These are phyloP conservation scores for Calocybe gambosa DNA, from an alignment of 1,284 basidiomycete species.

Conservation along the genomic window DNA sequence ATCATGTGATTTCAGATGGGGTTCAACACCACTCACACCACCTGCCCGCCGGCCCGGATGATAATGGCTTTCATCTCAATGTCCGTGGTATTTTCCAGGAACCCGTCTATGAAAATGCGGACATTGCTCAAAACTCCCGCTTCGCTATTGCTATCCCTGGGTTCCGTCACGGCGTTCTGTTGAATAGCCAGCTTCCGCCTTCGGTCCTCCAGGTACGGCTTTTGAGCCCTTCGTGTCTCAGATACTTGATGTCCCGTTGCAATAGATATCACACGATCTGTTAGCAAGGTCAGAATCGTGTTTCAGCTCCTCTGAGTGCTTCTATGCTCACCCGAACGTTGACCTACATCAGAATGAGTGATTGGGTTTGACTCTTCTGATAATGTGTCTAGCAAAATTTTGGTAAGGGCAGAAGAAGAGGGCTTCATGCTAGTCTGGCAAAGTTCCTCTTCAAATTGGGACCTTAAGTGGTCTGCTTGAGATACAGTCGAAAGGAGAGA, in stretches of 20 bases:
- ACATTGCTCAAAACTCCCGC: slow-evolving; percentile 37
- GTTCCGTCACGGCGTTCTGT: slow-evolving; percentile 21
- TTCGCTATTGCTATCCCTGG: slow-evolving; percentile 13
- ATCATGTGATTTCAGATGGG: slow-evolving; percentile 1
- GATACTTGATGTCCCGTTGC: slow-evolving; percentile 64
- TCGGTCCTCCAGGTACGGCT: slow-evolving; percentile 38
- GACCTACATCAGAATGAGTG: slow-evolving; percentile 58
- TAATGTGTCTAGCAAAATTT: slow-evolving; percentile 51
- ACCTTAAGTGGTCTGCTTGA: neutral
- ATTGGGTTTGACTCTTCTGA: slow-evolving; percentile 61
- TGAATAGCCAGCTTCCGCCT: slow-evolving; percentile 48
- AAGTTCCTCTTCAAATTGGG: slow-evolving; percentile 7
- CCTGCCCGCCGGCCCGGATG: slow-evolving; percentile 48
- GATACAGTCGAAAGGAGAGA: neutral
- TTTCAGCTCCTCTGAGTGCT: neutral
- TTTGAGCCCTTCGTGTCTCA: slow-evolving; percentile 40
- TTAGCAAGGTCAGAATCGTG: neutral
- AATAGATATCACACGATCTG: slow-evolving; percentile 54
- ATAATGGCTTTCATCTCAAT: slow-evolving; percentile 66
- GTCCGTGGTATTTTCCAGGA: slow-evolving; percentile 62
- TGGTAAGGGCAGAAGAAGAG: slow-evolving; percentile 43
- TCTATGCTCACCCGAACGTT: slow-evolving; percentile 45
- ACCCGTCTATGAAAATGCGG: slow-evolving; percentile 61
- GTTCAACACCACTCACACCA: slow-evolving; percentile 35
- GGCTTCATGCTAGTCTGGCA: slow-evolving; percentile 23